Conservation (phyloP, 345 rosid species). For the Salix caprea region DNA sequence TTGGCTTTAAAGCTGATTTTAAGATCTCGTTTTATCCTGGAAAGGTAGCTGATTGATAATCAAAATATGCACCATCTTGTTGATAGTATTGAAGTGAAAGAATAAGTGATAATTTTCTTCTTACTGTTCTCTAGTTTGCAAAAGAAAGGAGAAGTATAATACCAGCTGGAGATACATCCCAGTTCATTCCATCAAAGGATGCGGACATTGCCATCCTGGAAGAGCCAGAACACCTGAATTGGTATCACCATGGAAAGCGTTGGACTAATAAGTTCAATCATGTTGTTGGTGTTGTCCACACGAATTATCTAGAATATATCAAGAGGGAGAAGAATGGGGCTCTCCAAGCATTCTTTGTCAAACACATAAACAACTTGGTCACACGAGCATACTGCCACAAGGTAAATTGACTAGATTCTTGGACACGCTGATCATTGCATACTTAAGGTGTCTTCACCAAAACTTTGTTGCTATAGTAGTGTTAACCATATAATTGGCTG, state of each 20-base stretch:
- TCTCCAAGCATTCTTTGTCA: conserved; percentile 86
- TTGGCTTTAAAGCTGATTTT: conserved; percentile 86
- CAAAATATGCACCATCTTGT: background rate
- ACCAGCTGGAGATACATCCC: conserved; percentile 95
- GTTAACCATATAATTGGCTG: background rate
- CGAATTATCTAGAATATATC: conserved; percentile 96
- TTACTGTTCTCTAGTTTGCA: conserved; percentile 54
- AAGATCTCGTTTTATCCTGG: conserved; percentile 96
- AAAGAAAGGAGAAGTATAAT: conserved; percentile 90
- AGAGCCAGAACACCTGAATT: conserved; percentile 96
- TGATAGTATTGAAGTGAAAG: background rate
- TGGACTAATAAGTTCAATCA: conserved; percentile 97
- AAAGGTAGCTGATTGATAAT: conserved; percentile 51
- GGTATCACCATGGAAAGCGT: conserved; percentile 96
- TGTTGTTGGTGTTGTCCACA: conserved; percentile 95
- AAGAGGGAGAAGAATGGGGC: conserved; percentile 96
- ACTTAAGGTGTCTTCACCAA: background rate
- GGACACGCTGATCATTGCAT: background rate
- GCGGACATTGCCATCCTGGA: conserved; percentile 92
- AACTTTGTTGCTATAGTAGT: background rate
- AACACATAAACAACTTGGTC: conserved; percentile 90
- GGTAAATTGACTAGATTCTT: conserved; percentile 37
- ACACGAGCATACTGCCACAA: conserved; percentile 86
- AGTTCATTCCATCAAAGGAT: conserved; percentile 76
- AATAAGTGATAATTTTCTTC: conserved; percentile 11